A percentile compares a stretch with the other conserved stretches of the same genome.
Conservation (phyloP, 768 basidiomycete species). For the Pleurotus sapidus region DNA sequence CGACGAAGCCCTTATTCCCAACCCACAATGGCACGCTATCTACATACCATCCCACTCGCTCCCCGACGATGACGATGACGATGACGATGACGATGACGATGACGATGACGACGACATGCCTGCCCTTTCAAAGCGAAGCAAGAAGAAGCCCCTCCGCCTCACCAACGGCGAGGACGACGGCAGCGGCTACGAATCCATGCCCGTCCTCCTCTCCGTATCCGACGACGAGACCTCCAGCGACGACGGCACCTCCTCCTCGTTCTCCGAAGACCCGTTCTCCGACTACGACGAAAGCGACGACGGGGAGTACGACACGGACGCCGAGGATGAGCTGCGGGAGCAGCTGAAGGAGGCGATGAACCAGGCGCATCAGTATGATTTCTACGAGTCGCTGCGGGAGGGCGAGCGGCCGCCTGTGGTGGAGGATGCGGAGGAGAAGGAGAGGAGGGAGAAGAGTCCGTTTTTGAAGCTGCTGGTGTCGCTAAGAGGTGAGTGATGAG, state of each 20-base stretch:
- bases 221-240: slow-evolving; percentile 38
- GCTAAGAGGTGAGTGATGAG: slow-evolving; percentile 51
- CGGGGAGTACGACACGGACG: slow-evolving; percentile 60
- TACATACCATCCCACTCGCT: slow-evolving; percentile 24
- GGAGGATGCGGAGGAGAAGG: slow-evolving; percentile 42
- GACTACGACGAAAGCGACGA: slow-evolving; percentile 26
- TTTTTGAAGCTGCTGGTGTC: slow-evolving; percentile 77
- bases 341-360: slow-evolving; percentile 74
- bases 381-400: slow-evolving; percentile 45
- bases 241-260: slow-evolving; percentile 22
- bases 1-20: slow-evolving; percentile 42
- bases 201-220: slow-evolving; percentile 62
- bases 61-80: not conserved
- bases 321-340: slow-evolving; percentile 63
- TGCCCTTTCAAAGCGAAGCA: slow-evolving; percentile 17
- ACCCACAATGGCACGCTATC: slow-evolving; percentile 59
- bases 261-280: slow-evolving; percentile 31
- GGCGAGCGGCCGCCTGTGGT: slow-evolving; percentile 12
- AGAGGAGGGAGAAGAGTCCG: slow-evolving; percentile 61
- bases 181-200: slow-evolving; percentile 51
- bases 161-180: slow-evolving; percentile 45
- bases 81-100: slow-evolving; percentile 25
- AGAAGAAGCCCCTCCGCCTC: slow-evolving; percentile 46
- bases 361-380: slow-evolving; percentile 55
- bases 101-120: slow-evolving; percentile 14